These are phyloP conservation scores for Candida ulmi DNA, from an alignment of 805 yeast genomes.

Conservation along the genomic window DNA sequence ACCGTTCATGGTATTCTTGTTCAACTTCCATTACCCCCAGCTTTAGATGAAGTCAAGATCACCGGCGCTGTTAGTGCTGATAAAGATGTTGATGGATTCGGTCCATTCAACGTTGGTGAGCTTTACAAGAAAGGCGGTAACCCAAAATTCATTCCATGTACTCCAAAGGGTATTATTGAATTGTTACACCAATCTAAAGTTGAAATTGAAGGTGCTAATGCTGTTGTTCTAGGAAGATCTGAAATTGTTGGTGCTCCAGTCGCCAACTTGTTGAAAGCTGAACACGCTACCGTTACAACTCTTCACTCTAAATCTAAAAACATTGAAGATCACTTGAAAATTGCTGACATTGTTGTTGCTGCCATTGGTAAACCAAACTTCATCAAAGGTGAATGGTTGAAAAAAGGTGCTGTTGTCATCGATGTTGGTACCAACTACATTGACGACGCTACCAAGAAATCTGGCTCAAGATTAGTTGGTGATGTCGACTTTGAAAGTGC, in stretches of 20 bases:
- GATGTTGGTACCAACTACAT: constrained; percentile 95
- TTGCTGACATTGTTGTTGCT: constrained; percentile 85
- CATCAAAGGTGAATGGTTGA: constrained; percentile 85
- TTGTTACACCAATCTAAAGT: constrained; percentile 67
- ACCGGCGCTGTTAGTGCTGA: constrained; percentile 76
- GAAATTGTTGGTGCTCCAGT: constrained; percentile 97
- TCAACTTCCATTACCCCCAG: constrained; percentile 84
- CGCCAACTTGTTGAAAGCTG: constrained; percentile 74
- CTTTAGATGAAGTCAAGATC: constrained; percentile 69
- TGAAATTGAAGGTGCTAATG: constrained; percentile 67
- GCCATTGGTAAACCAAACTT: constrained; percentile 87
- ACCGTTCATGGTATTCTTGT: constrained; percentile 81
- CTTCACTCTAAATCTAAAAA: constrained; percentile 71
- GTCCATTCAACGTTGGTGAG: constrained; percentile 84
- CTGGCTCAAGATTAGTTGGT: constrained; percentile 86
- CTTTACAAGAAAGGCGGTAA: constrained; percentile 79
- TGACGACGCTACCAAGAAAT: constrained; percentile 65
- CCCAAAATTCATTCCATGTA: constrained; percentile 86
- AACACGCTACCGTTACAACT: constrained; percentile 75
- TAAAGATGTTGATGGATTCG: constrained; percentile 96
- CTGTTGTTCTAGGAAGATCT: constrained; percentile 91
- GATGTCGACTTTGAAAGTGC: constrained; percentile 84
- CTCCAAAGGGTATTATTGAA: constrained; percentile 90
- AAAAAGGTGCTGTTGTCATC: constrained; percentile 76
- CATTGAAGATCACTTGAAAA: constrained; percentile 49